Conservation (phyloP, 78 protist species). For the Polysphondylium violaceum region DNA sequence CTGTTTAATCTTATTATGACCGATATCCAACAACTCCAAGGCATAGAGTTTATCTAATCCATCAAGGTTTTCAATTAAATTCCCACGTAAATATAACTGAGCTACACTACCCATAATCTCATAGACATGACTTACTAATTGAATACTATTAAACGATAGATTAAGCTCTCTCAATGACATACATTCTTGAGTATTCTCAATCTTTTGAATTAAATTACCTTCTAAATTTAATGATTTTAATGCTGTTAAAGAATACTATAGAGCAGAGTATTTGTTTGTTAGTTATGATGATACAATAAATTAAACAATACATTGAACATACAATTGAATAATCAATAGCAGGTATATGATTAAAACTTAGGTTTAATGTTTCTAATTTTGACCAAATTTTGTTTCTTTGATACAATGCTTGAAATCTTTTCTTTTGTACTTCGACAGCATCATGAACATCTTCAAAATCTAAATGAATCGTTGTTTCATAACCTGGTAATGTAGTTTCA, state of each 20-base stretch:
- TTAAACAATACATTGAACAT: not conserved
- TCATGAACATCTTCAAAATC: not conserved
- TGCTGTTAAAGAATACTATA: constrained; percentile 19
- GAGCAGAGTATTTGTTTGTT: not conserved
- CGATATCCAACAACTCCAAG: constrained; percentile 51
- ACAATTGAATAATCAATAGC: constrained; percentile 56
- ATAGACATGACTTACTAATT: not conserved
- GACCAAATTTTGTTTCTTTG: constrained; percentile 50
- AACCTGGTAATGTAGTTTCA: constrained; percentile 27
- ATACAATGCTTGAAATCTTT: constrained; percentile 49
- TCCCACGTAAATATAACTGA: constrained; percentile 16
- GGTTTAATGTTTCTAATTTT: constrained; percentile 22
- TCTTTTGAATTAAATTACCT: constrained; percentile 44
- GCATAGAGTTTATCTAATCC: constrained; percentile 39
- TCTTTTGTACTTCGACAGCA: constrained; percentile 6
- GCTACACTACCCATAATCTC: constrained; percentile 42
- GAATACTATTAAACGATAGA: constrained; percentile 16
- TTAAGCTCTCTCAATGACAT: constrained; percentile 3
- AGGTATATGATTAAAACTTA: constrained; percentile 52
- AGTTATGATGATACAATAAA: not conserved
- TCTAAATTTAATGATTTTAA: constrained; percentile 44
- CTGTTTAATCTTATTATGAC: constrained; percentile 26
- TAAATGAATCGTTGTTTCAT: not conserved
- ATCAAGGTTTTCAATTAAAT: constrained; percentile 28
- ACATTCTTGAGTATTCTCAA: constrained; percentile 69